These are phyloP conservation scores for Scedosporium apiospermum DNA, from an alignment of 2,329 filamentous ascomycete genomes.

Conservation along the genomic window DNA sequence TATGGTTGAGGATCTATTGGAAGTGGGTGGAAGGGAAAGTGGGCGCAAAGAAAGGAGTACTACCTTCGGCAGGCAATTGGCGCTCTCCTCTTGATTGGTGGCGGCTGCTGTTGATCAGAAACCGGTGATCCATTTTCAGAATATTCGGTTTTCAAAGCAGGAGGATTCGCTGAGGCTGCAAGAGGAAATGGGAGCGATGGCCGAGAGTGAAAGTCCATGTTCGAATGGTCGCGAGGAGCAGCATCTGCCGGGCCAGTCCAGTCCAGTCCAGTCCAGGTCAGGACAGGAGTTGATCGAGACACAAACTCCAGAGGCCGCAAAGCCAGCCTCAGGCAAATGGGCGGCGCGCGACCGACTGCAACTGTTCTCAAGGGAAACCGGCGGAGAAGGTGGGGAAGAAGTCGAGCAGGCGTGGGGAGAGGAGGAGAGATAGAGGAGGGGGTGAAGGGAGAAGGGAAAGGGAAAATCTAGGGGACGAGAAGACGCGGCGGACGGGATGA, in stretches of 20 bases:
- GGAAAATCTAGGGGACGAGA: too few relatives aligned
- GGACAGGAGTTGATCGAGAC: too few relatives aligned
- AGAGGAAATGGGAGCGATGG: background rate
- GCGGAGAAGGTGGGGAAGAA: background rate
- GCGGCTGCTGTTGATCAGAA: constrained; percentile 6
- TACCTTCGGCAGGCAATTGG: constrained; percentile 45
- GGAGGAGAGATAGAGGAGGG: background rate
- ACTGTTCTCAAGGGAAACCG: background rate
- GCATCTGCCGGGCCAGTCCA: background rate
- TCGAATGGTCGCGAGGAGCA: background rate
- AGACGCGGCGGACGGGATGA: too few relatives aligned
- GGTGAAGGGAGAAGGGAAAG: too few relatives aligned
- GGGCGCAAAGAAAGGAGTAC: constrained; percentile 7
- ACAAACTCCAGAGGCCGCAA: background rate
- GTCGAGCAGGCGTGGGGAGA: background rate
- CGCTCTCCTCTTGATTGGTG: constrained; percentile 35
- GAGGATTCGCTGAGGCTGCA: background rate
- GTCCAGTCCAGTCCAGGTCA: too few relatives aligned
- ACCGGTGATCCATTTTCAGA: background rate
- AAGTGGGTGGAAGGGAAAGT: constrained; percentile 3
- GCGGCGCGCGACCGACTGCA: background rate
- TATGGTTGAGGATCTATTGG: background rate
- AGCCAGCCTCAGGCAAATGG: background rate
- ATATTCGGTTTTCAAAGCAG: background rate
- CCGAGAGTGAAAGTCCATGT: background rate